Percentiles rank a stretch among this genome's conserved stretches.
Evolutionary conservation across 2,329 filamentous ascomycete species (phyloP).

Genomic region (Fulvia fulva): DNA sequence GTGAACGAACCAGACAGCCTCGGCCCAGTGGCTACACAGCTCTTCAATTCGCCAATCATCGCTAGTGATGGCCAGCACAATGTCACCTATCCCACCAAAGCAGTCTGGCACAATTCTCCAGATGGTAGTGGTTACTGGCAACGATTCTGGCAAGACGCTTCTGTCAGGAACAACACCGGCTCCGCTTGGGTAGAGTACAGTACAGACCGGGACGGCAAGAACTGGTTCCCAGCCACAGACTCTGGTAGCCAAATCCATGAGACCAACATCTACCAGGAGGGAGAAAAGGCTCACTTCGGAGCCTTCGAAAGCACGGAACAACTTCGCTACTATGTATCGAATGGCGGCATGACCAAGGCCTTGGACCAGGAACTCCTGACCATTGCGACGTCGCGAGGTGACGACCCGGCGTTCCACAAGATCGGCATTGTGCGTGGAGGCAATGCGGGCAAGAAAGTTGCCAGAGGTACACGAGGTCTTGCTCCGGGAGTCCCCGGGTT

Average conservation of each 20-base stretch:
- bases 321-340: constrained; percentile 8
- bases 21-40: constrained; percentile 8
- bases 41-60: constrained; percentile 11
- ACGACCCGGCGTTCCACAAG: constrained; percentile 5
- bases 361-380: constrained; percentile 6
- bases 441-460: constrained; percentile 4
- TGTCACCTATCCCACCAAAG: constrained; percentile 12
- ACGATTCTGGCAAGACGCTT: constrained; percentile 12
- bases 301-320: constrained; percentile 3
- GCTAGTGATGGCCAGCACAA: constrained; percentile 9
- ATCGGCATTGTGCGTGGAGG: constrained; percentile 14
- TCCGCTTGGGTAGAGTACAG: constrained; percentile 10
- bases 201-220: constrained; percentile 2
- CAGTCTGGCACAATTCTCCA: constrained; percentile 1
- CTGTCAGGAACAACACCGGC: constrained; percentile 4
- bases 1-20: constrained; percentile 7
- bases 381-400: constrained; percentile 7
- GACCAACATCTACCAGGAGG: constrained; percentile 6
- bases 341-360: constrained; percentile 3
- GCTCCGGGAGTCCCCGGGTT: constrained; percentile 7
- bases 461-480: constrained; percentile 1
- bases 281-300: constrained; percentile 10
- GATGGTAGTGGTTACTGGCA: constrained; percentile 7
- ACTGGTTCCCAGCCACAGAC: constrained; percentile 8
- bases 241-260: constrained; percentile 1